phyloP scores from a whole-genome alignment of 106 monocot species.

The Triglochin maritima region DNA sequence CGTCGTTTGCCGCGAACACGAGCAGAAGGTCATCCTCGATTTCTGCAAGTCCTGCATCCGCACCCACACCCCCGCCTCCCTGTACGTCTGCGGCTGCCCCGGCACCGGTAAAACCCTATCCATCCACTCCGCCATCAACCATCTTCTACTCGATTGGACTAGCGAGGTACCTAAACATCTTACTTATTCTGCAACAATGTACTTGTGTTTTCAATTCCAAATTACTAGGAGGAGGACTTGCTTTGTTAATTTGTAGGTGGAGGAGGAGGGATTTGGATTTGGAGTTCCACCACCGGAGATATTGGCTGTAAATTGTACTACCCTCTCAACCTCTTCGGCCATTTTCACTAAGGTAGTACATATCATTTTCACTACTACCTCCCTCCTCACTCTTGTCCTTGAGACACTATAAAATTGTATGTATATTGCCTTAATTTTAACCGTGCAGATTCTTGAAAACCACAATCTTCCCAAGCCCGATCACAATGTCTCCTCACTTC shows the following conservation, averaged over 20 bases:
- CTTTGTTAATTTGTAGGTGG: no score
- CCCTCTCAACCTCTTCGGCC: constrained; percentile 47
- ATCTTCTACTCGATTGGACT: constrained; percentile 47
- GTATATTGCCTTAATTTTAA: not conserved
- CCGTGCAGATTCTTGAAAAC: constrained; percentile 54
- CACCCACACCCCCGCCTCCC: constrained; percentile 47
- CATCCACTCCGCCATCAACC: constrained; percentile 33
- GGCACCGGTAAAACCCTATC: constrained; percentile 93
- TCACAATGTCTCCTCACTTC: constrained; percentile 32
- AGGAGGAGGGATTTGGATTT: no score
- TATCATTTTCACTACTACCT: no score
- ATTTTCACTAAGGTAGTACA: constrained; percentile 70
- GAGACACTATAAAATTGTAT: not conserved
- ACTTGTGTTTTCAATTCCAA: no score
- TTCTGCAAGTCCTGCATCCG: constrained; percentile 62
- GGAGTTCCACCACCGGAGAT: constrained; percentile 44
- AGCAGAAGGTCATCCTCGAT: constrained; percentile 60
- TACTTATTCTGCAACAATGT: no score
- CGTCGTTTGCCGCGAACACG: constrained; percentile 68
- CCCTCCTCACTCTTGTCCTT: not conserved
- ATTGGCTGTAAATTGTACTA: constrained; percentile 63
- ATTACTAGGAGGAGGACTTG: no score
- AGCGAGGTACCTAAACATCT: constrained; percentile 30
- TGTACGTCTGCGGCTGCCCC: constrained; percentile 93
- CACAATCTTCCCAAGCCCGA: constrained; percentile 28